Evolutionary conservation across 139 green algal species (phyloP), one percentile per base, ranked within the genome.

Genomic region (Chlamydomonas asymmetrica): DNA sequence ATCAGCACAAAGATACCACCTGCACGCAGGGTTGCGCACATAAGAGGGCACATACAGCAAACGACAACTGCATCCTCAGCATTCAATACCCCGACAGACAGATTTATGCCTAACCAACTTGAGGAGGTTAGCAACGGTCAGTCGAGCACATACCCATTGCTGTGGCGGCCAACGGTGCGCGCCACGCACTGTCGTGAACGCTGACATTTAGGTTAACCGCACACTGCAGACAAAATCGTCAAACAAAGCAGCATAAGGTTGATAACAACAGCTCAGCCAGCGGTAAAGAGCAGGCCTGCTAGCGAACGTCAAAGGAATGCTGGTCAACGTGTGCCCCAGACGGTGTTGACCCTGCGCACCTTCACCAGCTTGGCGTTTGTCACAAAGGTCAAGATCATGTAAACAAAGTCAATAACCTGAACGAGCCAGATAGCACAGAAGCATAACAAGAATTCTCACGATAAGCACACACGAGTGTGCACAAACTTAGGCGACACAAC

Each of bases 81-180:
- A n/a, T n/a, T n/a, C n/a, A n/a, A n/a, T n/a, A n/a, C n/a, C n/a
- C n/a, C n/a, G n/a, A n/a, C n/a, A n/a, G n/a, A n/a, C n/a, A n/a
- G n/a, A n/a, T n/a, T n/a, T n/a, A n/a, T n/a, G n/a, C n/a, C n/a
- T n/a, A n/a, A n/a, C n/a, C n/a, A n/a, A n/a, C n/a, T n/a, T 73
- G 37, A 71, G 52, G 5, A 81, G 49, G 67, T 81, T 81, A n/a
- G n/a, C n/a, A n/a, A n/a, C n/a, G n/a, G n/a, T n/a, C n/a, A n/a
- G 75, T 76, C 76, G 37, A 81, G 67, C 45, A 81, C 67, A 38
- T 76, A 1, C 81, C 81, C 29, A 86, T 71, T 1, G 81, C 64
- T 1, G 63, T 65, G 0, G 81, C 75, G 22, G 81, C 81, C 5
- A 83, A 45, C 0, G 81, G 81, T 37, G 81, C 81, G 29, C 72